Evolutionary conservation across 2,329 filamentous ascomycete genomes (phyloP).

Genomic region (Aspergillus pseudonomiae): DNA sequence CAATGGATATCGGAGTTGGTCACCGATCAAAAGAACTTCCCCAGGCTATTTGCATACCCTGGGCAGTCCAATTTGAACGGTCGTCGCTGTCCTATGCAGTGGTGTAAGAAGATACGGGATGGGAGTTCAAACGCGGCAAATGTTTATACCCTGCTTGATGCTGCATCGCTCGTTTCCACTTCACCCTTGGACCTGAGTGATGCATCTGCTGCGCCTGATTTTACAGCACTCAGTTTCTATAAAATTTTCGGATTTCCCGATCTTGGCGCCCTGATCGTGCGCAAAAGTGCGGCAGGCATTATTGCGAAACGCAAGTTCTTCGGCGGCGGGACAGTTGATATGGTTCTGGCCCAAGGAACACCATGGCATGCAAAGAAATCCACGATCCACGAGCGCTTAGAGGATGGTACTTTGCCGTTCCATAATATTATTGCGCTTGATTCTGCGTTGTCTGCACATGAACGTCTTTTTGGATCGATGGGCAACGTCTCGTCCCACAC

Average conservation of each 20-base stretch:
- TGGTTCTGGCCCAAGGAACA: slow-evolving; percentile 76
- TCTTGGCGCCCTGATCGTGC: slow-evolving; percentile 80
- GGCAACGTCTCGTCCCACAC: slow-evolving; percentile 71
- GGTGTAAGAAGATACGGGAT: slow-evolving; percentile 59
- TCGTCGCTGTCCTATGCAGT: slow-evolving; percentile 69
- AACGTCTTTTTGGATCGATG: slow-evolving; percentile 72
- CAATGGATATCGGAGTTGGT: slow-evolving; percentile 60
- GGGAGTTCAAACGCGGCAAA: slow-evolving; percentile 28
- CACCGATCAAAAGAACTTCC: slow-evolving; percentile 20
- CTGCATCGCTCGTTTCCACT: slow-evolving; percentile 78
- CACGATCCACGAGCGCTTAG: slow-evolving; percentile 76
- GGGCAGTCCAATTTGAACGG: slow-evolving; percentile 95
- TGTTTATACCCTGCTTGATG: slow-evolving; percentile 76
- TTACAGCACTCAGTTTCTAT: slow-evolving; percentile 85
- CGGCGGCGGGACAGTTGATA: slow-evolving; percentile 90
- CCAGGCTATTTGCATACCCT: slow-evolving; percentile 73
- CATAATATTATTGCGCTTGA: slow-evolving; percentile 86
- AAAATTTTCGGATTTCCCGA: slow-evolving; percentile 99
- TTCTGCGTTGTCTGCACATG: slow-evolving; percentile 71
- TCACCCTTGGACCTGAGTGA: slow-evolving; percentile 72
- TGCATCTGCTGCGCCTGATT: slow-evolving; percentile 70
- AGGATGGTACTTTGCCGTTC: slow-evolving; percentile 89
- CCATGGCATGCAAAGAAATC: slow-evolving; percentile 81
- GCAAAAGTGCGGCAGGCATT: slow-evolving; percentile 66
- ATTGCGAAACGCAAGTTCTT: slow-evolving; percentile 78